A percentile compares a stretch with the other conserved stretches of the same genome.
Conservation (phyloP, 139 green algal species). For the Chlamydomonas incerta region DNA sequence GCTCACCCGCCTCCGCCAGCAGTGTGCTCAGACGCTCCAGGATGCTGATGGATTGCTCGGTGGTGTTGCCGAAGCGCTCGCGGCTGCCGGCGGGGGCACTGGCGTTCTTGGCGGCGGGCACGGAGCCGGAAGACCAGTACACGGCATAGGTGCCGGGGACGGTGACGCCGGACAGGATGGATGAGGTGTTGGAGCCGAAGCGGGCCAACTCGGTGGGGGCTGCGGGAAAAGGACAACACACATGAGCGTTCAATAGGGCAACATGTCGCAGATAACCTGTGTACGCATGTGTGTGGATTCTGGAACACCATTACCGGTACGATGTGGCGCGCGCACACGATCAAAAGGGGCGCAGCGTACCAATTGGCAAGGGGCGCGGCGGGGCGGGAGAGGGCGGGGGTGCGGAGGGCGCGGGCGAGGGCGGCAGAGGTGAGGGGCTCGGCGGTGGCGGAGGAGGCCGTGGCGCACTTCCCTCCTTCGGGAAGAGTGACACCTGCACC, state of each 20-base stretch:
- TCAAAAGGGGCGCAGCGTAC: too few relatives aligned
- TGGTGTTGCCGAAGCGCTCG: conserved; percentile 2
- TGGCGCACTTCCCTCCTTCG: not conserved
- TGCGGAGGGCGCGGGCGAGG: not conserved
- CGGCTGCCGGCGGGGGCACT: too few relatives aligned
- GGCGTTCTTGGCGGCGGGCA: not conserved
- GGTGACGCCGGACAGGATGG: not conserved
- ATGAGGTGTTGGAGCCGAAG: not conserved
- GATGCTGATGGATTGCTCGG: not conserved
- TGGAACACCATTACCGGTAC: too few relatives aligned
- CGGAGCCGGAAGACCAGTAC: not conserved
- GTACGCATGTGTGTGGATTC: too few relatives aligned
- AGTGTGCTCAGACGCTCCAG: not conserved
- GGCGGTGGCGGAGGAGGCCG: too few relatives aligned
- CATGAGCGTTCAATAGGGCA: too few relatives aligned
- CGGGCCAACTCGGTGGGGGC: not conserved
- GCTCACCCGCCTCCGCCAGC: not conserved
- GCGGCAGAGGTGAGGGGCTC: not conserved
- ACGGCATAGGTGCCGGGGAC: not conserved
- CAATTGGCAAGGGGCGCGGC: not conserved
- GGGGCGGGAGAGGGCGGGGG: too few relatives aligned
- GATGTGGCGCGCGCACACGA: too few relatives aligned
- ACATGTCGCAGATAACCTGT: too few relatives aligned
- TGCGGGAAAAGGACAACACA: too few relatives aligned
- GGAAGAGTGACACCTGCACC: not conserved